Evolutionary conservation across 2,329 filamentous ascomycete species (phyloP), one percentile per base, ranked within the genome.

Genomic region (Sphaerulina populicola): DNA sequence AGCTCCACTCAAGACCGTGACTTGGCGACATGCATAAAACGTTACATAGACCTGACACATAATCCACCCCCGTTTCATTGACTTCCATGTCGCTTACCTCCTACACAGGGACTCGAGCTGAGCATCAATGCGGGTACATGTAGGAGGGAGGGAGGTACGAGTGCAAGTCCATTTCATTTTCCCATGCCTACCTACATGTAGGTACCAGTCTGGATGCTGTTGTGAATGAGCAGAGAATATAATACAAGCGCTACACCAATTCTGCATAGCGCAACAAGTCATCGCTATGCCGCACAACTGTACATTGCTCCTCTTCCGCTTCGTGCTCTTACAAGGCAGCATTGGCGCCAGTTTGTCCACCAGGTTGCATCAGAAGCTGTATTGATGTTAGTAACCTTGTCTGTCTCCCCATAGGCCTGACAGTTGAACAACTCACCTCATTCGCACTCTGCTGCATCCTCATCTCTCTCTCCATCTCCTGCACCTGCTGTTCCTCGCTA

Each of bases 391-490:
- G 57, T 51, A 47, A 36, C 27, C 15, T 2, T 18, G 8, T 18
- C 2, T 2, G 21, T 21, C 10, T 30, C 30, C 29, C 38, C 21
- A 46, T 27, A 7, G 6, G 2, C 33, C 15, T 23, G 10, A 11
- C 11, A 9, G 6, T n/a, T 31, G 36, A 46, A 41, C 6, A 10
- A 71, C 75, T 63, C 64, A 84, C 81, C 76, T 95, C 88, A 67
- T 86, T 84, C 57, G 88, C 88, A 66, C 86, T 81, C 79, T 95
- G 88, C 71, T 93, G 86, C 88, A 95, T 93, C 71, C 86, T 83
- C 80, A 90, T 89, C 76, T 96, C 91, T 71, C 89, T 83, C 81
- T 98, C 93, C 88, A 96, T 94, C 76, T 95, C 91, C 59, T 91
- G 78, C 69, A 94, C 82, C 76, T 95, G 88, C 78, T 96, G 89